Evolutionary conservation across 1,284 basidiomycete species (phyloP), one percentile per base, ranked within the genome.

Genomic region (Cutaneotrichosporon sp.): DNA sequence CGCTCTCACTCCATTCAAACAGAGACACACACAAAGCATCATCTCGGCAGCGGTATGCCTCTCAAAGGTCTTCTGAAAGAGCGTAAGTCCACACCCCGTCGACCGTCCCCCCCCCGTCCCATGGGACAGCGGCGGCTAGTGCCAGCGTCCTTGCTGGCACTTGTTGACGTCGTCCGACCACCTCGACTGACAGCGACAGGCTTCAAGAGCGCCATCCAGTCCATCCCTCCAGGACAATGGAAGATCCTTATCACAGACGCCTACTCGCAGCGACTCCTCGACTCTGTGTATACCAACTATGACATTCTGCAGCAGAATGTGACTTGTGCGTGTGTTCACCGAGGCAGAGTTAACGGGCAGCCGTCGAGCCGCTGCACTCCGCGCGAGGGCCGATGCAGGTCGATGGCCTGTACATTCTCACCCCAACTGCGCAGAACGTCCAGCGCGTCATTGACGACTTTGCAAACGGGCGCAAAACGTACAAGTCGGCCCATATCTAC

Each of bases 211-310:
- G 73, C 74, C 9, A 61, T 76, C 53, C 59, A 67, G 83, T 90
- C 66, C 42, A 84, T 88, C 65, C 87, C 88, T 3, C 82, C 84
- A 8, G 82, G 82, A 53, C 78, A 82, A 80, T 98, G 94, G 94
- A 98, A 98, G 82, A 87, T 94, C 65, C 82, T 98, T 45, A 90
- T 98, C 55, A 88, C 97, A 37, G 94, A 98, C 75, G 86, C 92
- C 59, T 84, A 90, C 76, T 87, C 91, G 26, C 87, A 92, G 75
- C 82, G 82, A 67, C 79, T 97, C 52, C 77, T 99, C 51, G 82
- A 86, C 55, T 84, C 86, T 2, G 90, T 94, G 5, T 81, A 97
- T 67, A 93, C 92, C 75, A 86, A 90, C 72, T 90, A 88, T 67
- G 92, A 97, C 70, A 87, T 97, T 51, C 75, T 97, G 49, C 85